Evolutionary conservation across 306 rosid species (phyloP).

Genomic region (Bauhinia variegata): DNA sequence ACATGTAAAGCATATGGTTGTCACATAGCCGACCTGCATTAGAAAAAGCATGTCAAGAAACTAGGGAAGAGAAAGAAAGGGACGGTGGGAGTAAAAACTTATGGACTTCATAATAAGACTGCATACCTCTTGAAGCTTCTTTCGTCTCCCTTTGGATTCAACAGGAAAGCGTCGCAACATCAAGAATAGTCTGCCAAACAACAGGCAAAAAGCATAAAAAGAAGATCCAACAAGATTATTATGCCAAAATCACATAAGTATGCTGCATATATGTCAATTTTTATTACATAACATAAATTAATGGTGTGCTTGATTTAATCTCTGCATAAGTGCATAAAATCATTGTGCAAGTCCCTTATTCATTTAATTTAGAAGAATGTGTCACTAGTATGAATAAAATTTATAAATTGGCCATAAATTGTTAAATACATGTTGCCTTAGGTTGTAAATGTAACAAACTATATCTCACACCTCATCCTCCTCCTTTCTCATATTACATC

Average conservation of each 20-base stretch:
- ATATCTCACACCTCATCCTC: background rate
- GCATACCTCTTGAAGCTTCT: conserved; percentile 97
- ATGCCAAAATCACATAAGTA: too few relatives aligned
- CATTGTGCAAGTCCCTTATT: too few relatives aligned
- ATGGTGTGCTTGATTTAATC: background rate
- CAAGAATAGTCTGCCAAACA: conserved; percentile 81
- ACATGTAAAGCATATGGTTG: conserved; percentile 92
- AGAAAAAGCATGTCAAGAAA: conserved; percentile 29
- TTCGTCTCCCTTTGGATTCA: conserved; percentile 96
- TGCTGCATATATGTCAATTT: too few relatives aligned
- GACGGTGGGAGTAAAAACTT: background rate
- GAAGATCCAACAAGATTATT: conserved; percentile 9
- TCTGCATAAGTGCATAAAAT: too few relatives aligned
- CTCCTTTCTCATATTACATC: background rate
- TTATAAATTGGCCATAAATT: background rate
- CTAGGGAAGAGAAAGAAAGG: background rate
- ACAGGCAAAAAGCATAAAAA: conserved; percentile 17
- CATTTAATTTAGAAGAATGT: too few relatives aligned
- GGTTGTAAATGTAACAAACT: background rate
- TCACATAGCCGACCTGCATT: conserved; percentile 95
- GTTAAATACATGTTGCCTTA: background rate
- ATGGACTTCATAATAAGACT: conserved; percentile 11
- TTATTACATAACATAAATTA: too few relatives aligned
- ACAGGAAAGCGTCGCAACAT: conserved; percentile 98
- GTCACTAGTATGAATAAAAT: background rate